Conservation (phyloP, 2,329 filamentous ascomycete species). For the Tolypocladium guangdongense region DNA sequence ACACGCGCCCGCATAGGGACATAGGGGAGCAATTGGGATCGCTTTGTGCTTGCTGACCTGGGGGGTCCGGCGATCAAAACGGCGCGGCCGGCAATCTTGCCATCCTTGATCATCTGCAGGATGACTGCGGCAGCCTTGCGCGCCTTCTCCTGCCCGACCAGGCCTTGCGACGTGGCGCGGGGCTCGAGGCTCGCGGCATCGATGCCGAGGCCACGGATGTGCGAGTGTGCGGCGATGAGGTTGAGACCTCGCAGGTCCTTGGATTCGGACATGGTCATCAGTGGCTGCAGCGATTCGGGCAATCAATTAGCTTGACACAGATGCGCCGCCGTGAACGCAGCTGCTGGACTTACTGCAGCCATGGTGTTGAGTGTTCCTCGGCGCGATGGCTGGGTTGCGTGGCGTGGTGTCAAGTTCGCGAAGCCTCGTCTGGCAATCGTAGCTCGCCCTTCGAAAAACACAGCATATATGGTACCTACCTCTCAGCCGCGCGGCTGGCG, state of each 20-base stretch:
- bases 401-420: not conserved
- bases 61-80: slow-evolving; percentile 92
- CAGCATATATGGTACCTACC: no score
- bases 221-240: slow-evolving; percentile 95
- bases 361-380: slow-evolving; percentile 23
- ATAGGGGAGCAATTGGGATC: not conserved
- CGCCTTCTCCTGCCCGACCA: slow-evolving; percentile 93
- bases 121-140: slow-evolving; percentile 94
- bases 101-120: slow-evolving; percentile 96
- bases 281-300: slow-evolving; percentile 29
- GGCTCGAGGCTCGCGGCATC: slow-evolving; percentile 87
- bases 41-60: slow-evolving; percentile 36
- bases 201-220: slow-evolving; percentile 91
- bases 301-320: not conserved
- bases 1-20: not conserved
- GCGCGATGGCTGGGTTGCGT: not conserved
- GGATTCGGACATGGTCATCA: slow-evolving; percentile 78
- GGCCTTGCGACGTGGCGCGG: slow-evolving; percentile 72
- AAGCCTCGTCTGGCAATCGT: not conserved
- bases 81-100: slow-evolving; percentile 92
- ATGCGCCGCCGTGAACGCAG: not conserved
- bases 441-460: slow-evolving; percentile 4
- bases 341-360: slow-evolving; percentile 36
- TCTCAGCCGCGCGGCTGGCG: no score
- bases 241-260: slow-evolving; percentile 95